A percentile compares a stretch with the other conserved stretches of the same genome.
Conservation (phyloP, 108 stramenopile species). For the Licmophora abbreviata region DNA sequence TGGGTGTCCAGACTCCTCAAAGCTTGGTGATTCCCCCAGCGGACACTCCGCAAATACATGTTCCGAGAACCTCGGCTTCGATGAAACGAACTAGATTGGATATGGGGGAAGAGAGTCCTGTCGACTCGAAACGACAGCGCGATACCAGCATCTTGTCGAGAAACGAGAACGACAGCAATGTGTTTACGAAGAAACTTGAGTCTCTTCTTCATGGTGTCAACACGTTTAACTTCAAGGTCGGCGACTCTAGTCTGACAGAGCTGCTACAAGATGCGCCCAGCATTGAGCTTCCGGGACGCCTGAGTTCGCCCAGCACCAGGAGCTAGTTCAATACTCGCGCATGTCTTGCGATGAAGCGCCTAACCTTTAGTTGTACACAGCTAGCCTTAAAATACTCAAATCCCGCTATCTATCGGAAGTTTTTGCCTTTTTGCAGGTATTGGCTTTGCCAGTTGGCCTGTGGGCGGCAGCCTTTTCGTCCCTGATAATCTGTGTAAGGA, state of each 20-base stretch:
- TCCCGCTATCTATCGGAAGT: background rate
- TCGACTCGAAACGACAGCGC: background rate
- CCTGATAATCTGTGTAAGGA: conserved; percentile 57
- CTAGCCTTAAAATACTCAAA: too few relatives aligned
- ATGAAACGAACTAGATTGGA: background rate
- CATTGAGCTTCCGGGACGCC: too few relatives aligned
- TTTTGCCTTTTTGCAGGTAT: background rate
- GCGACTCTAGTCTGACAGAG: conserved; percentile 84
- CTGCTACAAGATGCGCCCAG: conserved; percentile 15
- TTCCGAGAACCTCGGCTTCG: background rate
- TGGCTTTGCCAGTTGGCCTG: background rate
- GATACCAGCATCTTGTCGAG: background rate
- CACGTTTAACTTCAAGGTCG: conserved; percentile 40
- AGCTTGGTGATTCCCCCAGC: background rate
- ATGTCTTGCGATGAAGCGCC: too few relatives aligned
- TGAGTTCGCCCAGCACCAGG: too few relatives aligned
- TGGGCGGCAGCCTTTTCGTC: conserved; percentile 23
- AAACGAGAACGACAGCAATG: conserved; percentile 8
- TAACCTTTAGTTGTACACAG: conserved; percentile 3
- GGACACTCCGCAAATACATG: background rate
- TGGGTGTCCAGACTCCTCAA: background rate
- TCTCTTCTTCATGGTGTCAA: conserved; percentile 18
- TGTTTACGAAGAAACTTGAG: conserved; percentile 14
- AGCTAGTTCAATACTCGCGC: too few relatives aligned
- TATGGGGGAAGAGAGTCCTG: background rate